Evolutionary conservation across 495 filamentous ascomycete species (phyloP).

Genomic region (Penicillium bovifimosum): DNA sequence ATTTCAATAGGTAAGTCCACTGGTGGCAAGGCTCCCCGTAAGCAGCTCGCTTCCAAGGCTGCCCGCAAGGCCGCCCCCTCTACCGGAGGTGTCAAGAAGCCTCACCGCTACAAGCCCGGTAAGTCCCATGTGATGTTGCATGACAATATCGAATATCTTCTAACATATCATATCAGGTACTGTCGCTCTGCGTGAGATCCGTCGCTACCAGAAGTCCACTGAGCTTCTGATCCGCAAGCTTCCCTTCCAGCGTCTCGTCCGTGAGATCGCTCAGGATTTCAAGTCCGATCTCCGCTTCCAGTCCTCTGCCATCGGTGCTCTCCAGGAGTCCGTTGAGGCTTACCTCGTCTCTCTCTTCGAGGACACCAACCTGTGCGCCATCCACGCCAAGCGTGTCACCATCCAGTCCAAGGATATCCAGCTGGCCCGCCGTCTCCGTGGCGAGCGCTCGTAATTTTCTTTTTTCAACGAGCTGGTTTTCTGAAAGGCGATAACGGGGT

Average conservation of each 20-base stretch:
- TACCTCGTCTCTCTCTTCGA: slow-evolving; percentile 99
- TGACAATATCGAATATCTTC: not conserved
- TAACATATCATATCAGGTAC: slow-evolving; percentile 57
- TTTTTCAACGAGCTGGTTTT: slow-evolving; percentile 15
- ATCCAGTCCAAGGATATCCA: slow-evolving; percentile 97
- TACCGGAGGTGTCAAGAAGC: slow-evolving; percentile 98
- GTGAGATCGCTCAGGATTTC: slow-evolving; percentile 99
- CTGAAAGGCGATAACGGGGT: slow-evolving; percentile 48
- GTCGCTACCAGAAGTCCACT: slow-evolving; percentile 99
- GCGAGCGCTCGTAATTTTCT: slow-evolving; percentile 71
- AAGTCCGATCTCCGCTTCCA: slow-evolving; percentile 99
- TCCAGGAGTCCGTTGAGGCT: slow-evolving; percentile 99
- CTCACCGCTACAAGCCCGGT: slow-evolving; percentile 99
- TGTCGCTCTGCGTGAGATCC: slow-evolving; percentile 99
- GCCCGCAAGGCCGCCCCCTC: slow-evolving; percentile 72
- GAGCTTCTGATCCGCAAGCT: slow-evolving; percentile 99
- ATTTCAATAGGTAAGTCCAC: slow-evolving; percentile 74
- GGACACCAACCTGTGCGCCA: slow-evolving; percentile 99
- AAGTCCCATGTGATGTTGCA: slow-evolving; percentile 25
- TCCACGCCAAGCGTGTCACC: slow-evolving; percentile 99
- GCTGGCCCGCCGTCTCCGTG: slow-evolving; percentile 92
- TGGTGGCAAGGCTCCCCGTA: slow-evolving; percentile 98
- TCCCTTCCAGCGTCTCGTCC: slow-evolving; percentile 99
- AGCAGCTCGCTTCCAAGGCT: slow-evolving; percentile 90
- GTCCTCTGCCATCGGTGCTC: slow-evolving; percentile 98